phyloP scores from a whole-genome alignment of 805 yeast species.

The Lachancea quebecensis region DNA sequence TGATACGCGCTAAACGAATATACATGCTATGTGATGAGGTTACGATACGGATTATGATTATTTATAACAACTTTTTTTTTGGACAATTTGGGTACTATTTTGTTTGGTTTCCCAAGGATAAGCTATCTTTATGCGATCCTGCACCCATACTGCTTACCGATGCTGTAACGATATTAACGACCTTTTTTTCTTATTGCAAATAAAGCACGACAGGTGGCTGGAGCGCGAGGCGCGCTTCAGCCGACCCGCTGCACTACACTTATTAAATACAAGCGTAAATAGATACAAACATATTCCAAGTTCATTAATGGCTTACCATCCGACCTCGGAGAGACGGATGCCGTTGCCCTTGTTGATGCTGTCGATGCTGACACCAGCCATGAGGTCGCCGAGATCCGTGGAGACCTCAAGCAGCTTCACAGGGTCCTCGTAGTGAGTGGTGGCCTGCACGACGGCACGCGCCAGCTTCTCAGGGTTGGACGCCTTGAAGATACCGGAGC shows the following conservation, averaged over 20 bases:
- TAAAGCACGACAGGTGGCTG: no score
- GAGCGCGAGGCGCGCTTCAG: no score
- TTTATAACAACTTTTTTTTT: neutral
- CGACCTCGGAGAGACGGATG: constrained; percentile 39
- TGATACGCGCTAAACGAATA: neutral
- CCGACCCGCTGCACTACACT: no score
- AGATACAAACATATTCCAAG: no score
- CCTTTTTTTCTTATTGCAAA: no score
- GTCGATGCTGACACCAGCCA: constrained; percentile 64
- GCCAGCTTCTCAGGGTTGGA: constrained; percentile 68
- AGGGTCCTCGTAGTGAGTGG: constrained; percentile 62
- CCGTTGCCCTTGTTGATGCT: constrained; percentile 35
- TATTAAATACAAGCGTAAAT: no score
- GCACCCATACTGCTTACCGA: no score
- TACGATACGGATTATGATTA: constrained; percentile 6
- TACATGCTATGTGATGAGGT: constrained; percentile 1
- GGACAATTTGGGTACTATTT: no score
- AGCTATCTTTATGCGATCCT: no score
- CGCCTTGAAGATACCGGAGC: constrained; percentile 74
- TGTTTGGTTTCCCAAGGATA: no score
- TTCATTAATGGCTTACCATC: constrained; percentile 36
- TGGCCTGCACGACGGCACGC: constrained; percentile 72
- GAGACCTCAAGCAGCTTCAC: constrained; percentile 54
- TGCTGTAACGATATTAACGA: no score
- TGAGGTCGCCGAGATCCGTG: constrained; percentile 65